Conservation (phyloP, 2,329 filamentous ascomycete genomes). For the Pestalotiopsis fici region DNA sequence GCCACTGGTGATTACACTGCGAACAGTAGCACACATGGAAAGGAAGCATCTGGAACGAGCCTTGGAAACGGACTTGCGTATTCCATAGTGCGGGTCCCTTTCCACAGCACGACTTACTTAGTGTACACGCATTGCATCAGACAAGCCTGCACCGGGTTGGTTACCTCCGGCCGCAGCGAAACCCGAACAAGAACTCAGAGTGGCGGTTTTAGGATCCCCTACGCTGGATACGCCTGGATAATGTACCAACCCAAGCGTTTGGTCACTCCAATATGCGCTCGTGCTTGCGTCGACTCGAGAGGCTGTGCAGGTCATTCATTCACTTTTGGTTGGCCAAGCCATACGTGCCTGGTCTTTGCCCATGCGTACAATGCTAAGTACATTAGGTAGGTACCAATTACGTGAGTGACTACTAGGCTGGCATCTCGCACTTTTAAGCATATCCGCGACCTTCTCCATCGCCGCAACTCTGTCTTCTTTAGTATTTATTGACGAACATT, state of each 20-base stretch:
- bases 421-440: background rate
- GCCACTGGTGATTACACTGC: background rate
- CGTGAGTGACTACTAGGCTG: background rate
- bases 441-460: background rate
- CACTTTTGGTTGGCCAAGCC: background rate
- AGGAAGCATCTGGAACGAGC: background rate
- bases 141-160: background rate
- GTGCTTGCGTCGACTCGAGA: slow-evolving; percentile 5
- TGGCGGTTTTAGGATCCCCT: slow-evolving; percentile 3
- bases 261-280: background rate
- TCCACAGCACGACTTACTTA: background rate
- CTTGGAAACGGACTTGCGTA: background rate
- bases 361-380: background rate
- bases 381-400: background rate
- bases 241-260: background rate
- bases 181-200: no score
- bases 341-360: background rate
- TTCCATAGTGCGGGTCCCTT: background rate
- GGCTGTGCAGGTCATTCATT: slow-evolving; percentile 10
- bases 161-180: slow-evolving; percentile 1
- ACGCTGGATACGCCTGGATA: background rate
- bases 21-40: background rate
- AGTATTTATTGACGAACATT: background rate
- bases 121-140: background rate
- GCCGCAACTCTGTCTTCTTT: background rate